Conservation (phyloP, 164 flowering plant species). For the Vitis vinifera region ASM3070453v1 NC_081816.1:8846001-8846500, state of each 20-base stretch:
- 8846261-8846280: too few relatives aligned
- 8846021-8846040: conserved; percentile 26
- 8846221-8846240: too few relatives aligned
- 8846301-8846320: conserved; percentile 3
- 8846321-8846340: neutral
- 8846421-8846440: conserved; percentile 25
- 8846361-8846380: conserved; percentile 1
- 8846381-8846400: neutral
- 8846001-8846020: conserved; percentile 53
- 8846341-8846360: conserved; percentile 5
- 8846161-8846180: conserved; percentile 7
- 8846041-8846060: conserved; percentile 10
- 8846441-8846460: conserved; percentile 31
- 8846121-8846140: neutral
- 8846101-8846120: neutral
- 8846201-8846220: neutral
- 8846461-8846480: conserved; percentile 10
- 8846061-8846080: neutral
- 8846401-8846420: conserved; percentile 1
- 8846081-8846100: neutral
- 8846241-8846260: too few relatives aligned
- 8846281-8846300: too few relatives aligned
- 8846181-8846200: neutral
- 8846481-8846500: conserved; percentile 5
- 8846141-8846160: conserved; percentile 8